Evolutionary conservation across 768 basidiomycete genomes (phyloP).

Genomic region (Podaxis sp.): DNA sequence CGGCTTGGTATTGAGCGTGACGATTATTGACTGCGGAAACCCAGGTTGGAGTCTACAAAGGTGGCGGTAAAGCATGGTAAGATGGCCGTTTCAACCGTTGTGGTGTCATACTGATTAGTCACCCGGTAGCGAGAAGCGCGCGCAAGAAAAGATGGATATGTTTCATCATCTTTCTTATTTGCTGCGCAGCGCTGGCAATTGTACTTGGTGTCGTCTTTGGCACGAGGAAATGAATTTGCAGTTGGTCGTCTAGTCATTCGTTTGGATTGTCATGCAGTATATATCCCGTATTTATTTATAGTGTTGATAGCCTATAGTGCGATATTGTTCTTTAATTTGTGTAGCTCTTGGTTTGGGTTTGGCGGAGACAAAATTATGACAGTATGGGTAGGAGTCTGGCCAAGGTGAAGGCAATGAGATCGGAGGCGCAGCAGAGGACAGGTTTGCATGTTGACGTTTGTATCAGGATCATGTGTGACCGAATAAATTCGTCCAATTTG

Average conservation of each 20-base stretch:
- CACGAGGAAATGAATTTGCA: conserved; percentile 17
- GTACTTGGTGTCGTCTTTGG: conserved; percentile 51
- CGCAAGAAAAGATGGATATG: conserved; percentile 87
- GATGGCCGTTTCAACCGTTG: conserved; percentile 1
- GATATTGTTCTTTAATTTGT: neutral
- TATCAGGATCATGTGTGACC: neutral
- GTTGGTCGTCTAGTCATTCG: neutral
- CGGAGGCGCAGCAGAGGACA: neutral
- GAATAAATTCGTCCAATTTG: conserved; percentile 4
- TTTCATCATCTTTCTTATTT: conserved; percentile 59
- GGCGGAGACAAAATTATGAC: neutral
- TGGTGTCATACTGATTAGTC: conserved; percentile 13
- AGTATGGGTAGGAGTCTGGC: neutral
- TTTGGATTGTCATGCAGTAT: neutral
- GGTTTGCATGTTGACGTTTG: conserved; percentile 1
- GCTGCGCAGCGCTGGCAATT: conserved; percentile 56
- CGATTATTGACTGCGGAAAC: conserved; percentile 4
- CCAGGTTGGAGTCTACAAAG: conserved; percentile 59
- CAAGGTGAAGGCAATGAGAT: neutral
- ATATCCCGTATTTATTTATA: conserved; percentile 10
- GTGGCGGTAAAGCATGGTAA: conserved; percentile 59
- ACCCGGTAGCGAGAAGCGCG: conserved; percentile 41
- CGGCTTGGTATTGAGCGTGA: neutral
- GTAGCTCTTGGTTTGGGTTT: neutral
- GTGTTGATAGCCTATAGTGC: neutral